phyloP scores from a whole-genome alignment of 2,329 filamentous ascomycete genomes.

The Pseudogymnoascus sp. region DNA sequence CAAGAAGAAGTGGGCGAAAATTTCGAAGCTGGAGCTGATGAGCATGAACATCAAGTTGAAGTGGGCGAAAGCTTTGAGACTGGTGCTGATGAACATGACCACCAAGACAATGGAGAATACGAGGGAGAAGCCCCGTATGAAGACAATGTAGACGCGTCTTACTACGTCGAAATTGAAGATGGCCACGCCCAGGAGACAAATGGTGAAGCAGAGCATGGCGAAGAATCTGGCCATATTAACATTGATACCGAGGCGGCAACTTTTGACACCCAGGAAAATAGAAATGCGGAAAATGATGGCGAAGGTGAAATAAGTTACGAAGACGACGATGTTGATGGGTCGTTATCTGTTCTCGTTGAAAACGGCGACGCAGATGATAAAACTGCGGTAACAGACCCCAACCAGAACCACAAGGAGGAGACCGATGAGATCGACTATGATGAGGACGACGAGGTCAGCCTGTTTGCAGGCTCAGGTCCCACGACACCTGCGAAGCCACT shows the following conservation, averaged over 20 bases:
- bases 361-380: conserved; percentile 30
- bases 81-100: conserved; percentile 8
- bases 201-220: background rate
- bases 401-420: conserved; percentile 21
- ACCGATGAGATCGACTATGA: conserved; percentile 34
- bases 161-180: background rate
- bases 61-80: conserved; percentile 6
- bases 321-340: conserved; percentile 19
- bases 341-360: conserved; percentile 17
- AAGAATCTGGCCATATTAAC: background rate
- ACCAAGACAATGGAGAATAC: conserved; percentile 11
- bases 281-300: conserved; percentile 17
- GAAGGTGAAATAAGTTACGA: conserved; percentile 35
- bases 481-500: background rate
- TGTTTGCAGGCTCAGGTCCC: conserved; percentile 19
- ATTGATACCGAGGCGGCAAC: background rate
- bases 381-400: conserved; percentile 29
- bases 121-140: background rate
- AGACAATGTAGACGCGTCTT: background rate
- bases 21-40: conserved; percentile 1
- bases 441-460: conserved; percentile 22
- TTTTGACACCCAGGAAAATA: conserved; percentile 9
- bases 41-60: background rate
- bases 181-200: background rate
- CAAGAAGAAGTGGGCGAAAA: background rate